Evolutionary conservation across 2,329 filamentous ascomycete species (phyloP).

Genomic region (Sporothrix sp.): DNA sequence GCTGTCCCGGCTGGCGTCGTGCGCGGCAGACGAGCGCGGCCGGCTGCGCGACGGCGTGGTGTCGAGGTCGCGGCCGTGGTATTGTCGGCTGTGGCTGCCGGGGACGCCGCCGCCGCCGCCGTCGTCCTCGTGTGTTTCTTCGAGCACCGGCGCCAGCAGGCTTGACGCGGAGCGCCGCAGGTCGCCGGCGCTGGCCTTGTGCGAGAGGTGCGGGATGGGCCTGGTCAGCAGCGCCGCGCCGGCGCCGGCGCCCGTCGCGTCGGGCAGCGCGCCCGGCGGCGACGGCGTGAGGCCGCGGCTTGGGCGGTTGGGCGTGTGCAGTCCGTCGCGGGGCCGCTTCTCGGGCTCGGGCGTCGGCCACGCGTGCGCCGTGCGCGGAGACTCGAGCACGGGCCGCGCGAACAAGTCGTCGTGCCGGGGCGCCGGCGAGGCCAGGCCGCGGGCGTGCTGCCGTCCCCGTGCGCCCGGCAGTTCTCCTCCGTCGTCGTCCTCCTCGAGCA

Average conservation of each 20-base stretch:
- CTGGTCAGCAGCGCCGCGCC: constrained; percentile 6
- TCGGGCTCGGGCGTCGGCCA: constrained; percentile 12
- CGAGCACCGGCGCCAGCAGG: constrained; percentile 42
- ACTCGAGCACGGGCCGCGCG: constrained; percentile 12
- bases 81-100: constrained; percentile 7
- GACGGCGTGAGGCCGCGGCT: constrained; percentile 8
- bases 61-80: constrained; percentile 16
- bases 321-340: too few species aligned
- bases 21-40: neutral
- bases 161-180: constrained; percentile 23
- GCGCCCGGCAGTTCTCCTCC: too few species aligned
- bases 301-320: too few species aligned
- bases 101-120: neutral
- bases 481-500: constrained; percentile 4
- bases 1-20: constrained; percentile 39
- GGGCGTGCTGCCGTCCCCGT: too few species aligned
- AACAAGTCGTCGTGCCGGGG: constrained; percentile 10
- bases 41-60: constrained; percentile 6
- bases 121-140: constrained; percentile 38
- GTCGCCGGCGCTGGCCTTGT: constrained; percentile 11
- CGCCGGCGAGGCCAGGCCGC: too few species aligned
- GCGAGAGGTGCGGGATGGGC: constrained; percentile 2
- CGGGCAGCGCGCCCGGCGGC: constrained; percentile 11
- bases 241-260: neutral
- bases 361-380: constrained; percentile 8